Base-by-base conservation (phyloP, 495 filamentous ascomycete genomes). In the Hypoxylon fuscum region DNA sequence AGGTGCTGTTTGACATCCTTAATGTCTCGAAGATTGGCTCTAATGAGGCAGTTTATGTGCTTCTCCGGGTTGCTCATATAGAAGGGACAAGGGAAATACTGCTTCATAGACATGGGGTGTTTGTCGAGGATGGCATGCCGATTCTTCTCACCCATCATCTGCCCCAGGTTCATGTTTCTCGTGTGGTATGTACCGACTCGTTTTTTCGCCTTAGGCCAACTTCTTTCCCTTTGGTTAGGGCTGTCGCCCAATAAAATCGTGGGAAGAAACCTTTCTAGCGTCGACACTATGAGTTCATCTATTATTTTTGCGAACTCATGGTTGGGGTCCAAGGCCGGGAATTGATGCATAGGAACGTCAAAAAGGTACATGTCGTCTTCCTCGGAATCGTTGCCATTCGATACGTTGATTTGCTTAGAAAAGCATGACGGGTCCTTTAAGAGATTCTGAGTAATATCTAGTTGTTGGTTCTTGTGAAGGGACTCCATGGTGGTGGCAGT, bases 1-100 rank as follows among this genome's bases (percentile, higher is more conserved):
- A 69, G 53, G 27, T 69, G 66, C 15, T 44, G 23, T 27, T 69
- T 66, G 35, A 69, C 41, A n/a, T 54, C 53, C 25, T 25, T 37
- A 32, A 69, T 62, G 0, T 50, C 52, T 34, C 32, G 22, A n/a
- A 66, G 35, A 8, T 42, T 14, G 15, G 22, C 17, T 11, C 35
- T 35, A 1, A 41, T 66, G 20, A 69, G 21, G 11, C 66, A 69
- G 6, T 7, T 9, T 17, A 50, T 38, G 27, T 66, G 27, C 9
- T 54, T 50, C 11, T 44, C 20, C 22, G 43, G 53, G 9, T 55
- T 23, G n/a, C 14, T 8, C 9, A 29, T 22, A 17, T 66, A 66
- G 32, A 66, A 69, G 1, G 62, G 66, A 46, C 66, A 69, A 2
- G 53, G 0, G 6, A 62, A 38, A 46, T 51, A 29, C 27, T 29